Evolutionary conservation across 164 flowering plant genomes (phyloP).

Genomic region (Liriodendron chinense): DNA sequence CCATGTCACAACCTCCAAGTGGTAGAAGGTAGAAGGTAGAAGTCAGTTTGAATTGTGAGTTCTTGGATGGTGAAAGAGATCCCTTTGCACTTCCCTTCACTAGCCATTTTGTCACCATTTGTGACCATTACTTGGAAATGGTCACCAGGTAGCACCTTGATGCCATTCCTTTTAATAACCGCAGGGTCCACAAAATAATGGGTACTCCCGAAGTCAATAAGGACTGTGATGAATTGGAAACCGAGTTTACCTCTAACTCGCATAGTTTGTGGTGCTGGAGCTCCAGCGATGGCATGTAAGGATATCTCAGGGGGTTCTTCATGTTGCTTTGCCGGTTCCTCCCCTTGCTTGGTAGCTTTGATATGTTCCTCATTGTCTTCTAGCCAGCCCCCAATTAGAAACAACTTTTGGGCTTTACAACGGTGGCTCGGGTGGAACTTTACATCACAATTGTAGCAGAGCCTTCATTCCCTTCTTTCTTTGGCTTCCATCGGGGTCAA

Average conservation of each 20-base stretch:
- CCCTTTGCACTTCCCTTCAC: neutral
- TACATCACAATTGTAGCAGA: conserved; percentile 1
- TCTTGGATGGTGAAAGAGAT: neutral
- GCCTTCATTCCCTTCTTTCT: neutral
- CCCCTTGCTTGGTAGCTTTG: neutral
- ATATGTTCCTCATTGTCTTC: neutral
- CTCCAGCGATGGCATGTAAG: neutral
- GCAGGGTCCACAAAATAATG: neutral
- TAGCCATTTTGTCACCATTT: neutral
- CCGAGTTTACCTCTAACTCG: neutral
- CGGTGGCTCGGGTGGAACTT: neutral
- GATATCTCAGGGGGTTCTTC: neutral
- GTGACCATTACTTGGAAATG: neutral
- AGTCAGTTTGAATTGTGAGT: neutral
- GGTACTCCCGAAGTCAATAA: neutral
- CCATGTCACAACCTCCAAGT: neutral
- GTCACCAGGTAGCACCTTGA: too few relatives aligned
- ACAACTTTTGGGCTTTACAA: conserved; percentile 1
- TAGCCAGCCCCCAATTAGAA: neutral
- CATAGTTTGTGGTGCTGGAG: neutral
- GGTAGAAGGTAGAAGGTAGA: neutral
- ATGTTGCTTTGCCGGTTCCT: neutral
- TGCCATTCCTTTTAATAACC: neutral
- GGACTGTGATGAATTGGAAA: neutral
- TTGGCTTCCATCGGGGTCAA: neutral